Conservation (phyloP, 148 eudicot genomes). For the Rhododendron mucronatum region DNA sequence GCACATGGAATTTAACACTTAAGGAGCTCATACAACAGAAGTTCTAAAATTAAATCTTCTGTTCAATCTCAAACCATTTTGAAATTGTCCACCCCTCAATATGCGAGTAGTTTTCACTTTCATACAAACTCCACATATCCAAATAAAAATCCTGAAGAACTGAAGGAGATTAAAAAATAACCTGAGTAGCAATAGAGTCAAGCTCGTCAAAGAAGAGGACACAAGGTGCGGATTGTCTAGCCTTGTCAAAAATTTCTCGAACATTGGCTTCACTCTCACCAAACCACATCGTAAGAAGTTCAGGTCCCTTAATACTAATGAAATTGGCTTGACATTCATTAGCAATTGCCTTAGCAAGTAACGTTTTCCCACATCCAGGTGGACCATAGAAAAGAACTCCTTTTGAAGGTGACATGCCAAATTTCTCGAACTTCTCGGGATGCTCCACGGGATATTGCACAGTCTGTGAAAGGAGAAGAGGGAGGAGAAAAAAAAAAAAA, state of each 20-base stretch:
- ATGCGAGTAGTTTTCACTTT: neutral
- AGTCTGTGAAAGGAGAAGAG: conserved; percentile 27
- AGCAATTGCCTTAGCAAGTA: conserved; percentile 53
- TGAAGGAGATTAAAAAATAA: neutral
- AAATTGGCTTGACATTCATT: conserved; percentile 53
- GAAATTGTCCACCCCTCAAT: neutral
- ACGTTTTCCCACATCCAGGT: conserved; percentile 43
- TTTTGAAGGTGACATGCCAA: conserved; percentile 49
- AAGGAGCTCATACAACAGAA: neutral
- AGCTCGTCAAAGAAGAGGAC: conserved; percentile 54
- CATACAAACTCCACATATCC: neutral
- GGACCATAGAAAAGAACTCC: conserved; percentile 35
- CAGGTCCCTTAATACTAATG: conserved; percentile 50
- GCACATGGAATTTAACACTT: neutral
- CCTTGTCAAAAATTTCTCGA: conserved; percentile 52
- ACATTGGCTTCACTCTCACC: conserved; percentile 65
- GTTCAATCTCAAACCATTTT: neutral
- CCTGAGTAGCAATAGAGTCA: conserved; percentile 63
- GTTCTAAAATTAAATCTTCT: neutral
- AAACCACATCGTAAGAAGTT: conserved; percentile 58
- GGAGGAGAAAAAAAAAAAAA: conserved; percentile 18
- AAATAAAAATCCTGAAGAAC: neutral
- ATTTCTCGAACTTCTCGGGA: conserved; percentile 45
- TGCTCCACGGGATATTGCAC: conserved; percentile 59
- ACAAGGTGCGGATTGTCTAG: conserved; percentile 49